Evolutionary conservation across 352 stramenopile genomes (phyloP), one percentile per base, ranked within the genome.

Genomic region (Blastocystis sp.): DNA sequence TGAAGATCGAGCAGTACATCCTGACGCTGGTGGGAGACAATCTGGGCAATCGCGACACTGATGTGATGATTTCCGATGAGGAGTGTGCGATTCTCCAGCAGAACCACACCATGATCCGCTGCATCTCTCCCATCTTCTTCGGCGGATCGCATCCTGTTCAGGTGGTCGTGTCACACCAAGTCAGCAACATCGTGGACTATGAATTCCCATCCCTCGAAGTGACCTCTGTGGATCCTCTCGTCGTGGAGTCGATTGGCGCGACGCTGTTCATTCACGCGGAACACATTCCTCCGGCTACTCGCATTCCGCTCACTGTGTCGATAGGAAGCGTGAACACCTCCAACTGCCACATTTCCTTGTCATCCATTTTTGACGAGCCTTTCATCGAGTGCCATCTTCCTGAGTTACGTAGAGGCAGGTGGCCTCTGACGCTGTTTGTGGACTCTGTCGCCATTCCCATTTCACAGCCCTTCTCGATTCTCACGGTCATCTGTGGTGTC

Each of bases 331-430:
- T 73, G 6, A 32, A 29, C 0, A 11, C 46, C 0, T 4, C 29
- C n/a, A n/a, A 73, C 3, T 73, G 61, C 40, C 61, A 73, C 38
- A 32, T 73, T 14, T 46, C 61, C 0, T 4, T 51, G 4, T 46
- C 61, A 3, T 51, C 61, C 6, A 27, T 9, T 18, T 24, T 29
- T 32, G 38, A 21, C 18, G 38, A 29, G 21, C 61, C 18, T 18
- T 73, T 53, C 61, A 73, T 73, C n/a, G 61, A 73, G 34, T 73
- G 61, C 44, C 61, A 73, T 73, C 38, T 73, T 32, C 38, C 61
- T 36, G 34, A 53, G 7, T 18, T 73, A 27, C 61, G 4, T 18
- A 18, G 61, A 27, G 61, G 61, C n/a, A n/a, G 18, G 18, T 73
- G 61, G 61, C 29, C 29, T n/a, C 29, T 73, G 9, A 73, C 4